Percentiles rank a stretch among this genome's conserved stretches.
These are phyloP conservation scores for Botrytis sinoallii DNA, from an alignment of 2,329 filamentous ascomycete species.

Conservation along the genomic window DNA sequence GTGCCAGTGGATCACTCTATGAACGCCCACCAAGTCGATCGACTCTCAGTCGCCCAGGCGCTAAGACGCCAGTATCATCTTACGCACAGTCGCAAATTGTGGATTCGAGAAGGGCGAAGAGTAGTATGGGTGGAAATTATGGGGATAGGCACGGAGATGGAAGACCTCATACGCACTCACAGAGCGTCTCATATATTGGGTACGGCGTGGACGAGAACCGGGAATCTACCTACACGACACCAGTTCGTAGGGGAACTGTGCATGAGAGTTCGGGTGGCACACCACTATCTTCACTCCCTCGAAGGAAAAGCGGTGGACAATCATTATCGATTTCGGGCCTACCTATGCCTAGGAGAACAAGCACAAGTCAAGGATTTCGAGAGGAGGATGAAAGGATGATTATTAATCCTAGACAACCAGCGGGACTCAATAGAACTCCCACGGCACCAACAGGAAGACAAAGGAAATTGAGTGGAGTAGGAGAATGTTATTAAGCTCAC, in stretches of 20 bases:
- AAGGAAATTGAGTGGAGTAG: conserved; percentile 51
- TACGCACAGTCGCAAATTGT: conserved; percentile 36
- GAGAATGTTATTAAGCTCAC: conserved; percentile 51
- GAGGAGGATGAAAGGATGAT: conserved; percentile 28
- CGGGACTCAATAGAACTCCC: background rate
- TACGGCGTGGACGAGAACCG: conserved; percentile 33
- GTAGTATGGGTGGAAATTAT: conserved; percentile 36
- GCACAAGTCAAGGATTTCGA: conserved; percentile 31
- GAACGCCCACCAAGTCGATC: conserved; percentile 33
- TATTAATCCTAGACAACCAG: conserved; percentile 28
- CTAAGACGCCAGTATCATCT: conserved; percentile 38
- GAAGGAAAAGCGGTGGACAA: conserved; percentile 49
- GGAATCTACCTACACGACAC: conserved; percentile 40
- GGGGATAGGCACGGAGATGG: conserved; percentile 27
- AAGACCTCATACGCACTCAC: conserved; percentile 36
- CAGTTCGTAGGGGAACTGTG: conserved; percentile 42
- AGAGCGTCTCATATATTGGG: conserved; percentile 36
- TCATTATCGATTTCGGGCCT: conserved; percentile 27
- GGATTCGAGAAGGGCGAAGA: conserved; percentile 36
- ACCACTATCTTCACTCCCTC: conserved; percentile 44
- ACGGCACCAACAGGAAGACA: conserved; percentile 30
- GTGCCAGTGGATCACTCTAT: conserved; percentile 34
- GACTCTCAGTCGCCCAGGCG: conserved; percentile 33
- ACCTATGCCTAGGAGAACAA: conserved; percentile 29
- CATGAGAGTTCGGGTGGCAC: conserved; percentile 46